Conservation (phyloP, 1,284 basidiomycete genomes). For the Paramarasmius palmivorus region DNA sequence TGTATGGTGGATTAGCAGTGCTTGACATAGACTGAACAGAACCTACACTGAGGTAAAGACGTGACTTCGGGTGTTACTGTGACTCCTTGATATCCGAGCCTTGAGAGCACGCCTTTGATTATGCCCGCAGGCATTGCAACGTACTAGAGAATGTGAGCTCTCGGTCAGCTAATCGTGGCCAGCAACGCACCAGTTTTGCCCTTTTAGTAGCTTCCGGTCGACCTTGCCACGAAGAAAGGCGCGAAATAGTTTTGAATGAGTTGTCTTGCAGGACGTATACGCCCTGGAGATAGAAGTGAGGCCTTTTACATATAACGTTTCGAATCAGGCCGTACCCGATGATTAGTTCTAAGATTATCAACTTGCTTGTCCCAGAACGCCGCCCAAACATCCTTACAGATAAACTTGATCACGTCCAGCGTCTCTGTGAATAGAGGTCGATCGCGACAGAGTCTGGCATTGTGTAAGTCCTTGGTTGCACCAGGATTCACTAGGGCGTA, state of each 20-base stretch:
- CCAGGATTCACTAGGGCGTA: slow-evolving; percentile 33
- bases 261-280: slow-evolving; percentile 94
- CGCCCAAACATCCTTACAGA: slow-evolving; percentile 95
- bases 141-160: slow-evolving; percentile 48
- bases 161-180: not conserved
- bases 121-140: slow-evolving; percentile 79
- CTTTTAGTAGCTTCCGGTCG: slow-evolving; percentile 71
- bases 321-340: slow-evolving; percentile 60
- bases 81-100: slow-evolving; percentile 70
- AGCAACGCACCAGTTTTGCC: slow-evolving; percentile 63
- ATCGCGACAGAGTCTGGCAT: slow-evolving; percentile 71
- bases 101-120: slow-evolving; percentile 77
- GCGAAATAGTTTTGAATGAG: slow-evolving; percentile 80
- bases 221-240: slow-evolving; percentile 79
- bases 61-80: slow-evolving; percentile 78
- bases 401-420: slow-evolving; percentile 90
- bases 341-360: slow-evolving; percentile 93
- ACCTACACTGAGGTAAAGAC: slow-evolving; percentile 82
- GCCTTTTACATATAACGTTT: not conserved
- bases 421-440: slow-evolving; percentile 78
- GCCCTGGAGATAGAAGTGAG: slow-evolving; percentile 51
- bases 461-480: slow-evolving; percentile 5
- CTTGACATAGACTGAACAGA: not conserved
- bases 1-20: slow-evolving; percentile 25
- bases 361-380: slow-evolving; percentile 92